Evolutionary conservation across 208 protist genomes (phyloP).

Genomic region (Leishmania aethiopica): DNA sequence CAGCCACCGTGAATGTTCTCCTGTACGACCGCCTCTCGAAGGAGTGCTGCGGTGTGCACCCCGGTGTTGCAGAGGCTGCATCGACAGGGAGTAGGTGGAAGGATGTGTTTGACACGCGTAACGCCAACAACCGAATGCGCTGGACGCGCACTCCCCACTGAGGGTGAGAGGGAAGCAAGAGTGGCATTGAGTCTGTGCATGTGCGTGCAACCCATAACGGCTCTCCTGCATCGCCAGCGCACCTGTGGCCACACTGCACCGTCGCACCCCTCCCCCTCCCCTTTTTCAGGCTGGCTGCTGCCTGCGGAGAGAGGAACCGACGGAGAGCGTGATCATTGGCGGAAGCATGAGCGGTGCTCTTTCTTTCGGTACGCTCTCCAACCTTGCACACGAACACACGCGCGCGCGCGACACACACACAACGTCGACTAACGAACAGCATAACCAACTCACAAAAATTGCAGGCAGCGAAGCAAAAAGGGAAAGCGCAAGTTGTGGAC

Average conservation of each 20-base stretch:
- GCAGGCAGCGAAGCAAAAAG: background rate
- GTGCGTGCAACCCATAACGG: background rate
- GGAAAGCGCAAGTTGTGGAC: background rate
- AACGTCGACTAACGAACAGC: background rate
- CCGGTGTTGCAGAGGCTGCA: background rate
- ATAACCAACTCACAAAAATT: background rate
- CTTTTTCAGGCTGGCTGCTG: background rate
- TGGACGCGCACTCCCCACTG: conserved; percentile 8
- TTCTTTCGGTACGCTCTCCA: background rate
- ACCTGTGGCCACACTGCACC: background rate
- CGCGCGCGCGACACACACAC: background rate
- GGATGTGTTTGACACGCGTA: conserved; percentile 39
- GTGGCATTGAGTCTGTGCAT: background rate
- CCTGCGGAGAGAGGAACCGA: background rate
- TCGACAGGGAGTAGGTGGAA: conserved; percentile 11
- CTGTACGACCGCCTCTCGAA: conserved; percentile 75
- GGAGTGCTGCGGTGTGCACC: conserved; percentile 26
- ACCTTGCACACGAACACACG: background rate
- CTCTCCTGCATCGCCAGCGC: background rate
- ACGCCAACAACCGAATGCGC: conserved; percentile 56
- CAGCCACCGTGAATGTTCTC: conserved; percentile 68
- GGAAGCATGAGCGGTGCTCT: background rate
- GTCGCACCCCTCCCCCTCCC: background rate
- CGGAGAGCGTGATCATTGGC: background rate
- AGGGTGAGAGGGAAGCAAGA: background rate